phyloP scores from a whole-genome alignment of 2,329 filamentous ascomycete species.

The Hymenoscyphus scutula region DNA sequence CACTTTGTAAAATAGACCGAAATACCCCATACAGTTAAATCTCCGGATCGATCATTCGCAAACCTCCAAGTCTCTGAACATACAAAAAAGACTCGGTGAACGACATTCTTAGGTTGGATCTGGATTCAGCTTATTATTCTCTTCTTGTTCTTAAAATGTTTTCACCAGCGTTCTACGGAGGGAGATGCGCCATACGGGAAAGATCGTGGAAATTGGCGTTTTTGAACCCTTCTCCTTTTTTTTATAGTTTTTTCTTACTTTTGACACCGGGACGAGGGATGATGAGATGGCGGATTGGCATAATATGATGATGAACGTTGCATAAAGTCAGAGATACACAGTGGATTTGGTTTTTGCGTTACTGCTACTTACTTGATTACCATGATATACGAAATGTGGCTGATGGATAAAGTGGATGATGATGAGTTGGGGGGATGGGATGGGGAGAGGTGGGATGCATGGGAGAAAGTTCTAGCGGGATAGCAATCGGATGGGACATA shows the following conservation, averaged over 20 bases:
- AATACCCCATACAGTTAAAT: not conserved
- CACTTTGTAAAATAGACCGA: constrained; percentile 2
- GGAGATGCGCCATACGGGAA: not conserved
- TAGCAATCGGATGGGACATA: too few species aligned
- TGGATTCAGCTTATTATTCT: not conserved
- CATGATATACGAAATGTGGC: not conserved
- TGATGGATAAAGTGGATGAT: not conserved
- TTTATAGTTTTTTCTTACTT: not conserved
- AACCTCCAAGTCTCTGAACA: not conserved
- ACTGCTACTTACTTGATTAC: too few species aligned
- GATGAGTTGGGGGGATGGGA: not conserved
- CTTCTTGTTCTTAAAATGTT: not conserved
- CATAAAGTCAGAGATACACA: not conserved
- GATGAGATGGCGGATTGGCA: not conserved
- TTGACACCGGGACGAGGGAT: too few species aligned
- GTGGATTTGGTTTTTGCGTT: not conserved
- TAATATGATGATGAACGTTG: not conserved
- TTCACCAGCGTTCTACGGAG: not conserved
- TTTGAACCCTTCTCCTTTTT: not conserved
- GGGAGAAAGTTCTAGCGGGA: not conserved
- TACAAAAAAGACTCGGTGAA: not conserved
- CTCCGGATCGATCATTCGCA: not conserved
- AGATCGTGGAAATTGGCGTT: not conserved
- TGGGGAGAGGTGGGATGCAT: not conserved
- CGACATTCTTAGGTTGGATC: not conserved